Base-by-base conservation (phyloP, 257 asterid species). In the Fraxinus quadrangulata region DNA sequence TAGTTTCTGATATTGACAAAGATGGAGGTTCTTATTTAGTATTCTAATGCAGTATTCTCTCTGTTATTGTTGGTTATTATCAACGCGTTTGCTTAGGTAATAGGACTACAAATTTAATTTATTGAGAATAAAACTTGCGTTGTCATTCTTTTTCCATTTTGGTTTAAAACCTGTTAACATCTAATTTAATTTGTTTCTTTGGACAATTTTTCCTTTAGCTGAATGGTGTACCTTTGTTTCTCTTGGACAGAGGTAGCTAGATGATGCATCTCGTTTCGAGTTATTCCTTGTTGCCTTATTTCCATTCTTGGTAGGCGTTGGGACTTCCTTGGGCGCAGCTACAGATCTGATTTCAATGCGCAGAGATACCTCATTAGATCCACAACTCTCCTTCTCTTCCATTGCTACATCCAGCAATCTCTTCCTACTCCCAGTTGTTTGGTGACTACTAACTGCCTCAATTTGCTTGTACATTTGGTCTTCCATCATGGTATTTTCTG, bases 321-420 rank as follows among this genome's bases (percentile, higher is more conserved):
- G 82, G 39, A 77, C 24, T 70, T 80, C 77, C 63, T 66, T 78
- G 13, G 85, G 71, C 28, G 40, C 39, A 24, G 74, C 51, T 4
- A 79, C 23, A 2, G 54, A 49, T 16, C 49, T 34, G 5, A 79
- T 51, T 76, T 86, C 81, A 31, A 82, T 14, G 23, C 83, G 80
- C 39, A 85, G 56, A 49, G 87, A 73, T 28, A 89, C 82, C 36
- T 87, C 93, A 70, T 89, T 28, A 28, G 31, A 89, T 81, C 90
- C 93, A 79, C 93, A 87, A 72, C 93, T 89, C 80, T 89, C 93
- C 71, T 78, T 85, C 81, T 82, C 92, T 78, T 86, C 88, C 67
- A 45, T 72, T 26, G 84, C 69, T 19, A 75, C 75, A 76, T 78
- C 90, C 21, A 74, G n/a, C 72, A 79, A 21, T 76, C 84, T 84